Percentiles rank a stretch among this genome's conserved stretches.
These are phyloP conservation scores for Teunomyces barrocoloradensis DNA, from an alignment of 805 yeast species.

Conservation along the genomic window DNA sequence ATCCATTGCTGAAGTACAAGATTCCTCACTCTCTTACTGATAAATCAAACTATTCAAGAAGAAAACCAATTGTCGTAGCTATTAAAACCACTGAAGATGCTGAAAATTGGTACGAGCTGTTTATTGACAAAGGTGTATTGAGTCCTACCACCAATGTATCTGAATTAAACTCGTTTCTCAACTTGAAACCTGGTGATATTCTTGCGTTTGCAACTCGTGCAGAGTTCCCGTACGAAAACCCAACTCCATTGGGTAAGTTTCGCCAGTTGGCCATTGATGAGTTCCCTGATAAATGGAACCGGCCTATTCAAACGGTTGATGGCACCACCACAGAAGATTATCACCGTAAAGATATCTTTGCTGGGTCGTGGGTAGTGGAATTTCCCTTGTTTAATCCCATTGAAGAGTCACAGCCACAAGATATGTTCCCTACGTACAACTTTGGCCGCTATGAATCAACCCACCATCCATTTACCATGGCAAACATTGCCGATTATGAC, in stretches of 20 bases:
- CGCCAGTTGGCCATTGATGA: slow-evolving; percentile 68
- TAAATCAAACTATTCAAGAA: slow-evolving; percentile 44
- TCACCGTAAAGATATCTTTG: slow-evolving; percentile 40
- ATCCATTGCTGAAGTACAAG: slow-evolving; percentile 18
- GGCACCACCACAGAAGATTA: slow-evolving; percentile 15
- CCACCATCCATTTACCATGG: slow-evolving; percentile 98
- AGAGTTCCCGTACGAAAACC: slow-evolving; percentile 74
- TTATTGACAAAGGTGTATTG: slow-evolving; percentile 30
- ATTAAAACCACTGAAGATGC: slow-evolving; percentile 44
- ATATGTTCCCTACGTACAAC: slow-evolving; percentile 63
- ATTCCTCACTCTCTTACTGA: slow-evolving; percentile 42
- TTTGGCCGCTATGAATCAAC: slow-evolving; percentile 56
- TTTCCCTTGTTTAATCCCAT: slow-evolving; percentile 89
- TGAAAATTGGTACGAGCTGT: slow-evolving; percentile 42
- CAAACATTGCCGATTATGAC: slow-evolving; percentile 63
- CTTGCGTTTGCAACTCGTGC: slow-evolving; percentile 80
- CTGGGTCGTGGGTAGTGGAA: slow-evolving; percentile 83
- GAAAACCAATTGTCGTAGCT: slow-evolving; percentile 58
- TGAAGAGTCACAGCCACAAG: slow-evolving; percentile 31
- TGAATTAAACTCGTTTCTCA: slow-evolving; percentile 24
- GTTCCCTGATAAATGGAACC: slow-evolving; percentile 50
- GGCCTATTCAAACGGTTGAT: slow-evolving; percentile 25
- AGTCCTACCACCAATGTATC: slow-evolving; percentile 12
- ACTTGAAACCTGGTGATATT: slow-evolving; percentile 64
- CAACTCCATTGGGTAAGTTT: slow-evolving; percentile 88